These are phyloP conservation scores for Ceriops decandra DNA, from an alignment of 345 rosid species.

Conservation along the genomic window DNA sequence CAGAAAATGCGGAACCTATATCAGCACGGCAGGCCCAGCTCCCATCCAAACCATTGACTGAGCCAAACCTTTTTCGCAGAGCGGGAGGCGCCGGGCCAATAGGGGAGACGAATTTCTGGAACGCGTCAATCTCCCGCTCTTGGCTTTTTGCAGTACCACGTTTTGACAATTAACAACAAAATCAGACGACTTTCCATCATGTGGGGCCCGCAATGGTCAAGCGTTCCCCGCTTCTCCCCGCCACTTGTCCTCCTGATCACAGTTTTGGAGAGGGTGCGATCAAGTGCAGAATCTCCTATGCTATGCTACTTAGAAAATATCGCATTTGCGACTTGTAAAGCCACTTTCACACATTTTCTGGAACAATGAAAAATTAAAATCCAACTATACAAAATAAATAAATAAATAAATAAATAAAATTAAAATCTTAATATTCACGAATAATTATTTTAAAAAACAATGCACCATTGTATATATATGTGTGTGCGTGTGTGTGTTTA, in stretches of 20 bases:
- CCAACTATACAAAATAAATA: too few species aligned
- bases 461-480: too few species aligned
- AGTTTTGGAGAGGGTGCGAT: too few species aligned
- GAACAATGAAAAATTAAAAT: too few species aligned
- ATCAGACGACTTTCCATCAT: conserved; percentile 1
- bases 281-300: too few species aligned
- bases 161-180: background rate
- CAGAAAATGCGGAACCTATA: background rate
- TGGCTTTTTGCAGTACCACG: background rate
- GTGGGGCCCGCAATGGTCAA: conserved; percentile 9
- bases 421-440: too few species aligned
- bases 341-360: too few species aligned
- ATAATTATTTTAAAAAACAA: too few species aligned
- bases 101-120: conserved; percentile 29
- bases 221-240: background rate
- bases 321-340: too few species aligned
- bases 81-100: conserved; percentile 28
- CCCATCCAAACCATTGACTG: conserved; percentile 32
- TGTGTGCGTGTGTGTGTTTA: too few species aligned
- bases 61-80: conserved; percentile 22
- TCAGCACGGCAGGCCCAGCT: conserved; percentile 14
- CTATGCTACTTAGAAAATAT: too few species aligned
- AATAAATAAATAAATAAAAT: too few species aligned
- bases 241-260: background rate
- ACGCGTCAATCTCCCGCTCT: conserved; percentile 35